Evolutionary conservation across 805 yeast species (phyloP).

Genomic region (Candida anglica): DNA sequence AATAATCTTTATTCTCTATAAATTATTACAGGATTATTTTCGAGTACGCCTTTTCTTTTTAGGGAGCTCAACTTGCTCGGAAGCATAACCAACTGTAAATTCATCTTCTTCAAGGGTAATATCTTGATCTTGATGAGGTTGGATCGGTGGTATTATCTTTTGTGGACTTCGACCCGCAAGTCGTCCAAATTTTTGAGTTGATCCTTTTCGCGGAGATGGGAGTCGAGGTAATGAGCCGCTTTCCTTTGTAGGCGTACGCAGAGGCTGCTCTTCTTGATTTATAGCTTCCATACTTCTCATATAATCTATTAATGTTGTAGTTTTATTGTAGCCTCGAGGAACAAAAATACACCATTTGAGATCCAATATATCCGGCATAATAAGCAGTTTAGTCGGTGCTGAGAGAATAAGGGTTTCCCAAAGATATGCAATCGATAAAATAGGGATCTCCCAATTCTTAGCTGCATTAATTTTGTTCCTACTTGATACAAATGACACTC

Average conservation of each 20-base stretch:
- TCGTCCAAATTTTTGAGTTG: slow-evolving; percentile 43
- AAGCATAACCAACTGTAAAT: slow-evolving; percentile 3
- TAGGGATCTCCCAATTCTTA: slow-evolving; percentile 53
- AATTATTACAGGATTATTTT: no score
- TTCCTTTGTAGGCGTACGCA: no score
- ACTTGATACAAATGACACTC: slow-evolving; percentile 39
- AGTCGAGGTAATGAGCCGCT: slow-evolving; percentile 26
- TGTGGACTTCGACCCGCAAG: slow-evolving; percentile 29
- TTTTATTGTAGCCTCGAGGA: slow-evolving; percentile 28
- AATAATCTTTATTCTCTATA: no score
- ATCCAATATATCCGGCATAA: slow-evolving; percentile 40
- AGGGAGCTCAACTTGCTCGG: slow-evolving; percentile 2
- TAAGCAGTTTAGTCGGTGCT: slow-evolving; percentile 9
- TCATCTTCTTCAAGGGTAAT: slow-evolving; percentile 3
- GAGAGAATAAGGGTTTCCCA: slow-evolving; percentile 47
- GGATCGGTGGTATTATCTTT: not conserved
- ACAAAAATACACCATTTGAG: slow-evolving; percentile 55
- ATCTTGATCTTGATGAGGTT: not conserved
- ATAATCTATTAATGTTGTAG: slow-evolving; percentile 18
- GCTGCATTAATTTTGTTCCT: slow-evolving; percentile 56
- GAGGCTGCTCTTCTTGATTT: not conserved
- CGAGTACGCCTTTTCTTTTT: no score
- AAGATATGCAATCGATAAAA: slow-evolving; percentile 50
- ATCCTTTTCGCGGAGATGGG: slow-evolving; percentile 52
- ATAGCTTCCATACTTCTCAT: slow-evolving; percentile 10